Evolutionary conservation across 345 rosid genomes (phyloP).

Genomic region (Dimocarpus longan): DNA sequence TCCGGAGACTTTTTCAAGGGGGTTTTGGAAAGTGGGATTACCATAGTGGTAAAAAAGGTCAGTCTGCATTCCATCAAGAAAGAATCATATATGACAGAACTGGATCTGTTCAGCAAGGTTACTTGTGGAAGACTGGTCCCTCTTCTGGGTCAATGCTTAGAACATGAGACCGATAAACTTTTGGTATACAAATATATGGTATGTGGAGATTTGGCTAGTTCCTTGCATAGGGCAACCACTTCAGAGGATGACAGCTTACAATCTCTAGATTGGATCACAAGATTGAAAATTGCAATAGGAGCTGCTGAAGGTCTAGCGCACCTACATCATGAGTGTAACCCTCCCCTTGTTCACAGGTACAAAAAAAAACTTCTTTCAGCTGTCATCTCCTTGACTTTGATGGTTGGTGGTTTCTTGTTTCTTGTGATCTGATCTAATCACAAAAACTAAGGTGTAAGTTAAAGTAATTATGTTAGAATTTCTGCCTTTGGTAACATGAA

Average conservation of each 20-base stretch:
- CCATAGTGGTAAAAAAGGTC: constrained; percentile 67
- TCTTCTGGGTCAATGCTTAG: constrained; percentile 80
- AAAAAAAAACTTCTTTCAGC: constrained; percentile 6
- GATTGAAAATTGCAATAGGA: constrained; percentile 85
- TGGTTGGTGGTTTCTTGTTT: constrained; percentile 1
- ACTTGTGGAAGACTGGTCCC: constrained; percentile 77
- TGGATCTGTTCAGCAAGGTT: constrained; percentile 72
- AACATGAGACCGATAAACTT: constrained; percentile 65
- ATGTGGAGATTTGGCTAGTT: constrained; percentile 70
- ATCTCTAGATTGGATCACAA: constrained; percentile 94
- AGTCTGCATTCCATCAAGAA: constrained; percentile 47
- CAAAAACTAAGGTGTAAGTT: not conserved
- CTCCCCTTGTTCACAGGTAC: constrained; percentile 93
- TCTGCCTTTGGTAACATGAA: not conserved
- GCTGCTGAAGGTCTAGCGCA: constrained; percentile 84
- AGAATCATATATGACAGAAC: constrained; percentile 57
- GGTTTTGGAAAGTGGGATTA: constrained; percentile 54
- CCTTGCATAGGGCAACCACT: constrained; percentile 54
- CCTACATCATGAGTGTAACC: constrained; percentile 90
- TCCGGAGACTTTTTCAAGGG: constrained; percentile 87
- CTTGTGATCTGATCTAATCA: not conserved
- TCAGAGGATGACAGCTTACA: constrained; percentile 60
- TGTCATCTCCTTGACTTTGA: constrained; percentile 8
- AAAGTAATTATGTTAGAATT: not conserved
- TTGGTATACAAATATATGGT: constrained; percentile 89